Percentiles rank a stretch among this genome's conserved stretches.
phyloP scores from a whole-genome alignment of 208 protist genomes.

The Leishmania aethiopica region DNA sequence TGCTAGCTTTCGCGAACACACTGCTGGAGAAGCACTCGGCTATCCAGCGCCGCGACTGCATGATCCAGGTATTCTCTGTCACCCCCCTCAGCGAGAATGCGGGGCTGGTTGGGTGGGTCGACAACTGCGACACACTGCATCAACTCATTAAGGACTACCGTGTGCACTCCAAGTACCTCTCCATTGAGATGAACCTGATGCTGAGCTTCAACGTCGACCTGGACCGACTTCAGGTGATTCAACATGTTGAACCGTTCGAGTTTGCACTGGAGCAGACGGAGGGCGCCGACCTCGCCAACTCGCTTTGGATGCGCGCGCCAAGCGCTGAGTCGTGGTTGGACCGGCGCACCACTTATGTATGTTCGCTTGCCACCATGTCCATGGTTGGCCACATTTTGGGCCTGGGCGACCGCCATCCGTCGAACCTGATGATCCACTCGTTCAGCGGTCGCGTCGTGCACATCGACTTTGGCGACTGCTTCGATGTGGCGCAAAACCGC shows the following conservation, averaged over 20 bases:
- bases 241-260: slow-evolving; percentile 99
- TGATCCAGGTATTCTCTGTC: slow-evolving; percentile 96
- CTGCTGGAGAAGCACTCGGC: slow-evolving; percentile 96
- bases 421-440: slow-evolving; percentile 99
- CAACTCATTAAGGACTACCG: slow-evolving; percentile 94
- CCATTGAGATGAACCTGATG: slow-evolving; percentile 94
- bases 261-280: slow-evolving; percentile 95
- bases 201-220: slow-evolving; percentile 91
- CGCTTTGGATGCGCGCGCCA: slow-evolving; percentile 97
- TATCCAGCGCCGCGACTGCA: slow-evolving; percentile 84
- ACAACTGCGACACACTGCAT: slow-evolving; percentile 94
- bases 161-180: slow-evolving; percentile 80
- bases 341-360: slow-evolving; percentile 98
- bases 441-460: slow-evolving; percentile 99
- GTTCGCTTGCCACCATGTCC: slow-evolving; percentile 99
- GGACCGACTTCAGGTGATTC: slow-evolving; percentile 96
- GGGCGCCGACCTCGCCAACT: slow-evolving; percentile 95
- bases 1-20: slow-evolving; percentile 99
- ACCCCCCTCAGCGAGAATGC: slow-evolving; percentile 99
- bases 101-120: slow-evolving; percentile 99
- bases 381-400: slow-evolving; percentile 99
- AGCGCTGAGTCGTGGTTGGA: slow-evolving; percentile 98
- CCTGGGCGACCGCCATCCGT: slow-evolving; percentile 99
- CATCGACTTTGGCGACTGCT: slow-evolving; percentile 99
- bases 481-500: slow-evolving; percentile 98